phyloP scores from a whole-genome alignment of 495 filamentous ascomycete genomes.

The Tuber borchii region DNA sequence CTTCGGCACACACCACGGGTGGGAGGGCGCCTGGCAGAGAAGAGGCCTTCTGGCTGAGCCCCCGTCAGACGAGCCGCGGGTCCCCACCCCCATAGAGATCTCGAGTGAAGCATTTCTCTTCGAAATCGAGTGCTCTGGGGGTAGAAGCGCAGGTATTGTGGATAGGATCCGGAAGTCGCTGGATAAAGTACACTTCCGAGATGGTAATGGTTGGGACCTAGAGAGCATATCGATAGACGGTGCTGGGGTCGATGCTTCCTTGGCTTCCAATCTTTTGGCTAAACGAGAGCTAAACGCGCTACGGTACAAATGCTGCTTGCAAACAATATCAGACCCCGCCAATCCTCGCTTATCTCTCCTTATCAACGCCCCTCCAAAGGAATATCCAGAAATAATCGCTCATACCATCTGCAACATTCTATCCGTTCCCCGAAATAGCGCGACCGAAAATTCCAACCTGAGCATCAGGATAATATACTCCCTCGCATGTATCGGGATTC shows the following conservation, averaged over 20 bases:
- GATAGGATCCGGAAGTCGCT: slow-evolving; percentile 28
- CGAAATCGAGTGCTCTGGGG: slow-evolving; percentile 29
- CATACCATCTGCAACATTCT: slow-evolving; percentile 36
- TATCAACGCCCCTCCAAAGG: slow-evolving; percentile 16
- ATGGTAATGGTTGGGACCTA: slow-evolving; percentile 16
- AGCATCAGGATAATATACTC: slow-evolving; percentile 39
- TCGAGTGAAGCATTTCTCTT: slow-evolving; percentile 36
- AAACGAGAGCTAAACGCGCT: slow-evolving; percentile 31
- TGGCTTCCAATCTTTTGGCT: slow-evolving; percentile 35
- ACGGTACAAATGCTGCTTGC: slow-evolving; percentile 32
- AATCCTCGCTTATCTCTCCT: slow-evolving; percentile 23
- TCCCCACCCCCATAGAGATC: slow-evolving; percentile 32
- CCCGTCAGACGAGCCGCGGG: slow-evolving; percentile 17
- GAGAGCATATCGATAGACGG: slow-evolving; percentile 22
- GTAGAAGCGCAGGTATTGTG: slow-evolving; percentile 23
- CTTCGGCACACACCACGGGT: slow-evolving; percentile 37
- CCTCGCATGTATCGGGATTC: slow-evolving; percentile 38
- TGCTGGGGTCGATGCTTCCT: slow-evolving; percentile 21
- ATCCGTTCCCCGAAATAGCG: slow-evolving; percentile 26
- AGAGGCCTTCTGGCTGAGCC: slow-evolving; percentile 26
- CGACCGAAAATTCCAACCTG: slow-evolving; percentile 26
- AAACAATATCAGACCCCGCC: slow-evolving; percentile 29
- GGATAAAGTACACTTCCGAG: slow-evolving; percentile 19
- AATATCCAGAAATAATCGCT: slow-evolving; percentile 38
- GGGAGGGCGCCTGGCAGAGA: slow-evolving; percentile 31